phyloP scores from a whole-genome alignment of 1,284 basidiomycete species.

The Ceratobasidium sp. region DNA sequence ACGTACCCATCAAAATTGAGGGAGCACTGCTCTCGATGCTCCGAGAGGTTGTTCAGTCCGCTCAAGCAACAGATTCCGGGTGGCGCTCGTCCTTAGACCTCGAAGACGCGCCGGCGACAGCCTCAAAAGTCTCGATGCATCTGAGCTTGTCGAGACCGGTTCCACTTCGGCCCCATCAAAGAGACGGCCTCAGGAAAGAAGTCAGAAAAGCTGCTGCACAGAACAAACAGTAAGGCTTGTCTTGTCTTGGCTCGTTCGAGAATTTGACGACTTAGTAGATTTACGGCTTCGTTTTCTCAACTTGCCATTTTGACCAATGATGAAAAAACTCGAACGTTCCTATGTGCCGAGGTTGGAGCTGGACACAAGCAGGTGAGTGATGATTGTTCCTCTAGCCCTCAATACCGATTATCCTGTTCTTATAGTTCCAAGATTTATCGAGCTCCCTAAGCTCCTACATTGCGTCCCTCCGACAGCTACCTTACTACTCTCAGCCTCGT shows the following conservation, averaged over 20 bases:
- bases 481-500: conserved; percentile 73
- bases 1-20: conserved; percentile 64
- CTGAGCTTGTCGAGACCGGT: conserved; percentile 73
- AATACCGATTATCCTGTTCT: conserved; percentile 54
- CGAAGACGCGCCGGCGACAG: conserved; percentile 43
- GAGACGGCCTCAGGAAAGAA: conserved; percentile 67
- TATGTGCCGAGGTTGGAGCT: conserved; percentile 76
- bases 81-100: conserved; percentile 57
- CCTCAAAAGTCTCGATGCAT: conserved; percentile 63
- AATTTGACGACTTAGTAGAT: conserved; percentile 55
- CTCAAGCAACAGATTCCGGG: conserved; percentile 56
- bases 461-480: conserved; percentile 65
- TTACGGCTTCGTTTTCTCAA: conserved; percentile 70
- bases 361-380: conserved; percentile 69
- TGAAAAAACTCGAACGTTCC: conserved; percentile 75
- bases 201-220: conserved; percentile 59
- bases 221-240: conserved; percentile 55
- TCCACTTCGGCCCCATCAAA: conserved; percentile 78
- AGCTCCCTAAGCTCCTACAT: conserved; percentile 63
- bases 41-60: conserved; percentile 56
- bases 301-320: conserved; percentile 78
- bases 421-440: conserved; percentile 56
- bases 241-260: background rate
- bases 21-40: conserved; percentile 58
- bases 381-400: conserved; percentile 8